phyloP scores from a whole-genome alignment of 179 eudicot species.

The Pouteria campechiana region DNA sequence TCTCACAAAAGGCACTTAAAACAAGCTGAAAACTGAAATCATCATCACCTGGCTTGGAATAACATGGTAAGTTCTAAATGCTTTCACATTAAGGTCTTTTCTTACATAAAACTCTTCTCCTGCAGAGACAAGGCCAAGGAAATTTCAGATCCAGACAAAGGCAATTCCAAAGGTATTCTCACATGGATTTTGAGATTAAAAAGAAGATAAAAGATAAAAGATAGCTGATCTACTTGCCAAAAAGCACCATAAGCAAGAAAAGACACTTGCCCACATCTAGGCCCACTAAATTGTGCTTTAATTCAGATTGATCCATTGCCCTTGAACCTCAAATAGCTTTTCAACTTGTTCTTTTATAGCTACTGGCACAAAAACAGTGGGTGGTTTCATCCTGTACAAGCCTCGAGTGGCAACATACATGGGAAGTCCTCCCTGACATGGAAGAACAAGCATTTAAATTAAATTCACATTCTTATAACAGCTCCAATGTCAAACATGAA shows the following conservation, averaged over 20 bases:
- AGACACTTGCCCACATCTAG: slow-evolving; percentile 85
- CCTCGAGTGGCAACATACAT: slow-evolving; percentile 99
- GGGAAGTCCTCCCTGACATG: slow-evolving; percentile 89
- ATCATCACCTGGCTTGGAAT: slow-evolving; percentile 97
- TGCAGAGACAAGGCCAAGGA: slow-evolving; percentile 10
- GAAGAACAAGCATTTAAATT: too few species aligned
- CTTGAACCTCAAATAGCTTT: slow-evolving; percentile 83
- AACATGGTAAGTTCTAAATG: slow-evolving; percentile 71
- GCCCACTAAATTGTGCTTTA: slow-evolving; percentile 60
- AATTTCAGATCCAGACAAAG: not conserved
- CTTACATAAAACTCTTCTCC: slow-evolving; percentile 70
- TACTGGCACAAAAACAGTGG: slow-evolving; percentile 77
- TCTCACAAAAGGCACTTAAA: too few species aligned
- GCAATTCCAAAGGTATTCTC: not conserved
- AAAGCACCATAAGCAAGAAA: not conserved
- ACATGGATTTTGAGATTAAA: too few species aligned
- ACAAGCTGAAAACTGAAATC: too few species aligned
- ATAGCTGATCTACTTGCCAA: not conserved
- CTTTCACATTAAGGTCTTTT: slow-evolving; percentile 78
- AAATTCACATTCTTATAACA: too few species aligned
- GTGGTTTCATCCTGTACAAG: slow-evolving; percentile 71
- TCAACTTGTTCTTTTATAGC: slow-evolving; percentile 56
- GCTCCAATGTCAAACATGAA: too few species aligned
- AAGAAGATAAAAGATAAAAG: slow-evolving; percentile 1
- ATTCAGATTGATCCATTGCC: slow-evolving; percentile 82